Evolutionary conservation across 495 filamentous ascomycete genomes (phyloP).

Genomic region (Lepraria neglecta): DNA sequence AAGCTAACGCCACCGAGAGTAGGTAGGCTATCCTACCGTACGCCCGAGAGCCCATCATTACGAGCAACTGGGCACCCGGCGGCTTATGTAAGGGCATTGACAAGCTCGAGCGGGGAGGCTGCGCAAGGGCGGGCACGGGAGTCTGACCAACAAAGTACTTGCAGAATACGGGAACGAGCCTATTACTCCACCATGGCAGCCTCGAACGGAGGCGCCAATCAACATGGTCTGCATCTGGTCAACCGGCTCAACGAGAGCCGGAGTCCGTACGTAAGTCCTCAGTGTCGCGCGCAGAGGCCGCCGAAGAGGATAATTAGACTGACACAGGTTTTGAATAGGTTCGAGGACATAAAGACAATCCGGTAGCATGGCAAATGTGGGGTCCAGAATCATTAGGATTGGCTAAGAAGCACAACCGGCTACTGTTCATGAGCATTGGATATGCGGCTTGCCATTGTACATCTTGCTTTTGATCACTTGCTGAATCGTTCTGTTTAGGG

Average conservation of each 20-base stretch:
- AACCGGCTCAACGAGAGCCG: slow-evolving; percentile 69
- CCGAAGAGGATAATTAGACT: background rate
- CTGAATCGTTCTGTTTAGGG: background rate
- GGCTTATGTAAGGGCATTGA: background rate
- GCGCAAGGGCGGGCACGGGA: background rate
- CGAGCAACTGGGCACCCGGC: background rate
- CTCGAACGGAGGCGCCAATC: background rate
- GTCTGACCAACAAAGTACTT: background rate
- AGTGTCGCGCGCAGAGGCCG: slow-evolving; percentile 14
- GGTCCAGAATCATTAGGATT: slow-evolving; percentile 66
- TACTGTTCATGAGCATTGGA: slow-evolving; percentile 92
- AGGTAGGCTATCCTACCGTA: background rate
- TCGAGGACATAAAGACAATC: slow-evolving; percentile 72
- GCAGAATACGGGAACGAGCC: background rate
- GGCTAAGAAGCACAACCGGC: slow-evolving; percentile 71
- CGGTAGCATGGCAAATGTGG: slow-evolving; percentile 92
- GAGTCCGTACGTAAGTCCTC: slow-evolving; percentile 66
- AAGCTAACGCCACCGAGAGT: background rate
- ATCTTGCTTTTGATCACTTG: slow-evolving; percentile 24
- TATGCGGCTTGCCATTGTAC: slow-evolving; percentile 93
- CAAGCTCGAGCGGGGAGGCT: background rate
- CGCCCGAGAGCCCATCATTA: background rate
- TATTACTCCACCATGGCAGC: background rate
- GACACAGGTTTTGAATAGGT: slow-evolving; percentile 43
- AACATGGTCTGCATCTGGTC: slow-evolving; percentile 36